Base-by-base conservation (phyloP, 108 stramenopile species). In the Cyclotella sp. region DNA sequence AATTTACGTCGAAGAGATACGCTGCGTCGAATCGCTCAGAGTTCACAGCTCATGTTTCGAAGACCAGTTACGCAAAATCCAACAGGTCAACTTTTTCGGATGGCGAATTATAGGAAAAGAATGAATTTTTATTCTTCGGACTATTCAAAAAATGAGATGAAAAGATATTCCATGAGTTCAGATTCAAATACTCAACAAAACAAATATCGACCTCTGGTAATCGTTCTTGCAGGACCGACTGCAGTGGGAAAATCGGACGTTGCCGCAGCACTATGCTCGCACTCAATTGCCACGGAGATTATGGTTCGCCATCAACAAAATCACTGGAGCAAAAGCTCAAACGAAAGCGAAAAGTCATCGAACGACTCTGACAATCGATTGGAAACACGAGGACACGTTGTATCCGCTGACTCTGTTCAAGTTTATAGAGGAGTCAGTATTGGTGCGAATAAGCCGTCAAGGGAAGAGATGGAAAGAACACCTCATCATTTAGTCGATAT, bases 351-450 rank as follows among this genome's bases (percentile, higher is more conserved):
- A 44, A 42, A 57, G 24, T 19, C 7, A 40, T 58, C 5, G 10
- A 51, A 15, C 45, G 40, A 15, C 45, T 51, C n/a, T 12, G 4
- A 1, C 1, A 16, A 27, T 63, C 30, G 24, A 53, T n/a, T 68
- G 5, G 34, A 51, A 51, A 68, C 51, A 22, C 53, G 67, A 29
- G 85, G 85, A 19, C 88, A 92, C 63, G 90, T 98, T 43, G 77
- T 98, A 3, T 93, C 94, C 19, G 97, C 97, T 43, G 98, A 98
- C 76, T 93, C 91, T 11, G 98, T 98, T 0, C 98, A 98, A 82
- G 91, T 91, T 19, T 98, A 98, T 57, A 84, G 86, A 69, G 90
- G 89, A 15, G 91, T 97, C 18, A 83, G 95, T 43, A 92, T 98
- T 44, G 98, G 97, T 16, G 93, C 97, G 44, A 98, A 98, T 83